These are phyloP conservation scores for Agrocybe praecox DNA, from an alignment of 768 basidiomycete species.

Conservation along the genomic window DNA sequence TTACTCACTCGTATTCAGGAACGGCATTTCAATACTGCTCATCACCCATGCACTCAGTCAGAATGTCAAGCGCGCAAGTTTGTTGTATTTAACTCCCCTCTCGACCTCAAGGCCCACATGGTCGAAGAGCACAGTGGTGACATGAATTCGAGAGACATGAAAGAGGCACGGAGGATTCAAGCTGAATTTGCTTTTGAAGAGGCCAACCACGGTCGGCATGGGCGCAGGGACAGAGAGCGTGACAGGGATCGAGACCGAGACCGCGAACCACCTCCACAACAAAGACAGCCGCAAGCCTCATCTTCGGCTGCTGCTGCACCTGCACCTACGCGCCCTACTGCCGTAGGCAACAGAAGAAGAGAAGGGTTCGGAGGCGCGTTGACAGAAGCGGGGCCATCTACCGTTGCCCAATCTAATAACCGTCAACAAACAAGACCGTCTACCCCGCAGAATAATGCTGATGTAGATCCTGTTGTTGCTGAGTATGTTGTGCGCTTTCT, in stretches of 20 bases:
- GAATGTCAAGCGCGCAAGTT: conserved; percentile 87
- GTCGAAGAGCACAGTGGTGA: conserved; percentile 81
- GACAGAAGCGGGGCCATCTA: conserved; percentile 32
- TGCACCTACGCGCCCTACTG: conserved; percentile 24
- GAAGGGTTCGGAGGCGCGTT: conserved; percentile 65
- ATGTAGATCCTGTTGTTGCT: conserved; percentile 53
- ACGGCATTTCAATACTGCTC: conserved; percentile 71
- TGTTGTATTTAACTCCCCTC: conserved; percentile 84
- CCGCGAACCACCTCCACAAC: conserved; percentile 45
- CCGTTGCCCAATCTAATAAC: conserved; percentile 19
- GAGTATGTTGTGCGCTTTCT: conserved; percentile 47
- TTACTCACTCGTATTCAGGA: conserved; percentile 46
- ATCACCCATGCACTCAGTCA: conserved; percentile 76
- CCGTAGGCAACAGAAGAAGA: conserved; percentile 46
- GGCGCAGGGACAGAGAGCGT: conserved; percentile 40
- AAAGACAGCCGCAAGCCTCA: conserved; percentile 23
- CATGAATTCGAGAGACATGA: conserved; percentile 71
- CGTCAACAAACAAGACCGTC: conserved; percentile 35
- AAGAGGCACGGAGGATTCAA: conserved; percentile 67
- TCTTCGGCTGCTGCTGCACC: conserved; percentile 16
- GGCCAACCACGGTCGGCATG: conserved; percentile 36
- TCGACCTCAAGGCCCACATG: conserved; percentile 93
- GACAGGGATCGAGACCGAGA: conserved; percentile 28
- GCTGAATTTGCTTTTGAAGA: conserved; percentile 71
- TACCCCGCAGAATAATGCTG: conserved; percentile 42